phyloP scores from a whole-genome alignment of 495 filamentous ascomycete genomes.

The Articulospora tetracladia region DNA sequence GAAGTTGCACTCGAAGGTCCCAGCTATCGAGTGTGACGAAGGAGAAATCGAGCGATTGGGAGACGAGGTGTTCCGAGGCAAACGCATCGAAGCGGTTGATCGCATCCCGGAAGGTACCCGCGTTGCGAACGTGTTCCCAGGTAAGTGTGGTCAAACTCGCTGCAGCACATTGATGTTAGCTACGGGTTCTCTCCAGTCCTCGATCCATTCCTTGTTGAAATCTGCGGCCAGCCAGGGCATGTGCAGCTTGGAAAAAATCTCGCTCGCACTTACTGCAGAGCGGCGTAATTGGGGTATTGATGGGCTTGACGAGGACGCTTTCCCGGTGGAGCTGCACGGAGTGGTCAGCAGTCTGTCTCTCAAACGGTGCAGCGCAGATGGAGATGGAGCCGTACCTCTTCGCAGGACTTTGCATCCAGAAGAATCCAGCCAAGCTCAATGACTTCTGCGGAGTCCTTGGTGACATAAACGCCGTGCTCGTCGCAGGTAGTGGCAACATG shows the following conservation, averaged over 20 bases:
- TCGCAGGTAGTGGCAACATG: constrained; percentile 99
- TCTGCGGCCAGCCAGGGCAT: too few relatives aligned
- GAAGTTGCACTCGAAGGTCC: constrained; percentile 97
- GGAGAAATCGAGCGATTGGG: constrained; percentile 87
- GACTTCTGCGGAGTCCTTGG: constrained; percentile 97
- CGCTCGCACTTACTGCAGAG: constrained; percentile 83
- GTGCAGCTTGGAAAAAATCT: constrained; percentile 7
- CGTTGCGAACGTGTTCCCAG: constrained; percentile 97
- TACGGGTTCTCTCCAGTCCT: constrained; percentile 1
- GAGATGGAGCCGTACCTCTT: constrained; percentile 63
- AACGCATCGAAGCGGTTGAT: constrained; percentile 93
- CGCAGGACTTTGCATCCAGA: constrained; percentile 82
- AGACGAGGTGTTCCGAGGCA: constrained; percentile 79
- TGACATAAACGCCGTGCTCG: constrained; percentile 98
- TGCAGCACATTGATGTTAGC: constrained; percentile 18
- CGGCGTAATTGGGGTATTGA: constrained; percentile 98
- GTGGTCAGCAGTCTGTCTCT: constrained; percentile 1
- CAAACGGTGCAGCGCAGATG: neutral
- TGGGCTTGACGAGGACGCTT: constrained; percentile 93
- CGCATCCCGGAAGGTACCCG: constrained; percentile 93
- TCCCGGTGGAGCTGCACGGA: constrained; percentile 84
- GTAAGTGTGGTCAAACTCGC: constrained; percentile 96
- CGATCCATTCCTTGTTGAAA: constrained; percentile 3
- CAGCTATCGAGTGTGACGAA: constrained; percentile 98
- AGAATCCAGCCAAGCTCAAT: constrained; percentile 99